Evolutionary conservation across 163 green algal species (phyloP), one percentile per base, ranked within the genome.

Genomic region (Scenedesmus sp.): DNA sequence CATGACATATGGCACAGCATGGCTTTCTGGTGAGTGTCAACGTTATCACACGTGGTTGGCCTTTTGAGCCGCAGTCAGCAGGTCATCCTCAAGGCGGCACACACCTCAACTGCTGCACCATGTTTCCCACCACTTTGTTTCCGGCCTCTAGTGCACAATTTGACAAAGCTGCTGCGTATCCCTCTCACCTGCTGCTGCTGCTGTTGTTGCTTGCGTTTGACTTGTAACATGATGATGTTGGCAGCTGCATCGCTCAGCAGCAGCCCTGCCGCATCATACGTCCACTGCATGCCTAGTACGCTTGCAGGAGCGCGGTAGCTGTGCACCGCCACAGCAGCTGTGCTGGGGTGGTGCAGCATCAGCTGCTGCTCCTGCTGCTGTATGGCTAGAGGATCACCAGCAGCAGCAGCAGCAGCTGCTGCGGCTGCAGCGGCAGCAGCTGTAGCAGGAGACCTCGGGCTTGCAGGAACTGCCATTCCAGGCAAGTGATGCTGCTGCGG

Each of bases 151-250:
- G 0, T 46, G 34, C 34, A 46, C 34, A 46, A 46, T 46, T 46
- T 46, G 34, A 46, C 34, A 46, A 46, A 46, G 34, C 34, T 46
- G 34, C 34, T 46, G 34, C 34, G 52, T 66, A 6, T 34, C 62
- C 34, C 66, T 54, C 18, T 12, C 15, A 64, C 15, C 26, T 88
- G 91, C 52, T 62, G 89, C 77, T 90, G 83, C 81, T 15, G 83
- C 60, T 86, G 90, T 23, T 67, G 88, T 0, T 52, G 57, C 64
- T 74, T 34, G 57, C 62, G 16, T 18, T 87, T 66, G 57, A 96
- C 23, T 10, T 73, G 16, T 62, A 95, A 89, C 96, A 97, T 97
- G 6, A 91, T 91, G 2, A 97, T 91, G 64, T 84, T 86, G 86
- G 94, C 94, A 1, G 73, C 88, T 1, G 86, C 74, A 84, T 95